Conservation (phyloP, 345 rosid genomes). For the Acer campestre region DNA sequence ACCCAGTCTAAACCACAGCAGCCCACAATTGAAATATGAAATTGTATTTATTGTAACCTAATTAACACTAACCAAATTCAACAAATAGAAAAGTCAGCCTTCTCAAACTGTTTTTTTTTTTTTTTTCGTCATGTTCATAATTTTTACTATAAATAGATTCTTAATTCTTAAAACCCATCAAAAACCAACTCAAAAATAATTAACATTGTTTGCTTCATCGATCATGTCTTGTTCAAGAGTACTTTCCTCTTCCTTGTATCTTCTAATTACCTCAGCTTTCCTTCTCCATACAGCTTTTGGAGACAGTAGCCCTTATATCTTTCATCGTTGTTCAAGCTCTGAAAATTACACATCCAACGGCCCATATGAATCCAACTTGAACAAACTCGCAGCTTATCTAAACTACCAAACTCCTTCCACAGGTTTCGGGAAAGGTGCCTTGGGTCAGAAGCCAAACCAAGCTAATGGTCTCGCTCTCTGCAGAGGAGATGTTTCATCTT, state of each 20-base stretch:
- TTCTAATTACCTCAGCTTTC: slow-evolving; percentile 18
- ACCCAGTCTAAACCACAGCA: no score
- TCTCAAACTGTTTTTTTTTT: no score
- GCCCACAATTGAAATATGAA: no score
- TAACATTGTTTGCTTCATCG: no score
- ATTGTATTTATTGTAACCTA: no score
- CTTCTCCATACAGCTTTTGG: slow-evolving; percentile 31
- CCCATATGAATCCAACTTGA: slow-evolving; percentile 23
- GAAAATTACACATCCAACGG: slow-evolving; percentile 32
- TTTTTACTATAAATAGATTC: no score
- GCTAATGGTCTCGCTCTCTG: slow-evolving; percentile 42
- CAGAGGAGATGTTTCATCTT: slow-evolving; percentile 35
- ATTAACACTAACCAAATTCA: no score
- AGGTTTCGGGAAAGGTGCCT: not conserved
- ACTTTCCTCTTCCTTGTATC: not conserved
- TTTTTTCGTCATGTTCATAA: no score
- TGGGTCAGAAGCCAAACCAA: slow-evolving; percentile 24
- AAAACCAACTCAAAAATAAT: no score
- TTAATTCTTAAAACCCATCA: no score
- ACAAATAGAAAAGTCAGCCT: no score
- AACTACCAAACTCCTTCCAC: not conserved
- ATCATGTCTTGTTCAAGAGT: no score
- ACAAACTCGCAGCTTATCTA: not conserved
- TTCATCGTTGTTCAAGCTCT: slow-evolving; percentile 37
- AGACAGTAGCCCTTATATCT: slow-evolving; percentile 22